Evolutionary conservation across 106 monocot species (phyloP), one percentile per base, ranked within the genome.

Genomic region (Dioscorea zingiberensis): DNA sequence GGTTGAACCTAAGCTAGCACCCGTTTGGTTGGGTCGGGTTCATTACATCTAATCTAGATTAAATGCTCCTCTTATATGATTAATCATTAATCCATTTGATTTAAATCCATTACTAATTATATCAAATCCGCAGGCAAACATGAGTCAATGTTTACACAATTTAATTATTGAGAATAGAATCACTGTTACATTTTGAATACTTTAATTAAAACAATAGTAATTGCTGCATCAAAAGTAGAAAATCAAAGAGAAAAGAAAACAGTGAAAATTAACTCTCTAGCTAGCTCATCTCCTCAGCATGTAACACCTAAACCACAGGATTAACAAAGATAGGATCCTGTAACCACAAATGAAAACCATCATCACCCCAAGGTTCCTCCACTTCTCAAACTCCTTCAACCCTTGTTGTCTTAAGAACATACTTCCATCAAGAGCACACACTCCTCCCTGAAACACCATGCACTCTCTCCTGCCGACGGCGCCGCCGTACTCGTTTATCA

Each of bases 401-500:
- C 87, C 95, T 55, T 85, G 83, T 58, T 76, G 69, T 64, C 65
- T 72, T 81, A 97, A 54, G 44, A 97, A 79, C 78, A 71, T 68
- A 26, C 25, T 75, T 17, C 88, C 91, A 27, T 75, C 69, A 6
- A 88, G 54, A n/a, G 76, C 60, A 25, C 94, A 94, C 8, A 16
- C 62, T 45, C 54, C 71, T 4, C 27, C 71, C 23, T 32, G 65
- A 27, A 27, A 59, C 24, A 73, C 29, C 28, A 90, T 27, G 66
- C 90, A 94, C 47, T 67, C 32, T 57, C 57, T 25, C 64, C 75
- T 69, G 54, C 86, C 90, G 32, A 53, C 73, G 66, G 23, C 75
- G 2, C 74, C 82, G 0, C 91, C 94, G 17, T 85, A 97, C 71
- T 97, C 91, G 27, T 88, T 97, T 15, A 92, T 57, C 59, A 97